Evolutionary conservation across 1,284 basidiomycete genomes (phyloP).

Genomic region (Neolentinus lepideus): DNA sequence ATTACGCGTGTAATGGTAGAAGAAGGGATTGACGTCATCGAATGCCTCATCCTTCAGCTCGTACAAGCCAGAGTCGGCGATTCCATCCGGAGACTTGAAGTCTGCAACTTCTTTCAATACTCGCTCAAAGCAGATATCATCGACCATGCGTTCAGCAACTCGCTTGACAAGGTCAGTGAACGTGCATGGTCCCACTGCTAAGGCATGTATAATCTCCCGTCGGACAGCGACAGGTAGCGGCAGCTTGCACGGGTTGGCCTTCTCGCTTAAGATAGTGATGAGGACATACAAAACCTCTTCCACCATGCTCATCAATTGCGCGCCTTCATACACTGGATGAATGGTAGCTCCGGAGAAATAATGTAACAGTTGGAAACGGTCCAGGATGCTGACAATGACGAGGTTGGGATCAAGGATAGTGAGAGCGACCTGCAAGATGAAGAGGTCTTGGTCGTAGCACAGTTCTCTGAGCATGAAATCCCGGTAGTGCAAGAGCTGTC

Average conservation of each 20-base stretch:
- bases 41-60: slow-evolving; percentile 81
- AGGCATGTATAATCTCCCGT: slow-evolving; percentile 86
- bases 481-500: slow-evolving; percentile 94
- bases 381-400: slow-evolving; percentile 82
- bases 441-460: slow-evolving; percentile 96
- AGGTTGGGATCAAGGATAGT: slow-evolving; percentile 75
- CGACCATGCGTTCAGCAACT: slow-evolving; percentile 84
- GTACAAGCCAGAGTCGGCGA: slow-evolving; percentile 79
- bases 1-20: slow-evolving; percentile 94
- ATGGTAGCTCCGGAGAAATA: slow-evolving; percentile 70
- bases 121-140: slow-evolving; percentile 81
- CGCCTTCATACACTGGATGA: slow-evolving; percentile 59
- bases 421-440: slow-evolving; percentile 83
- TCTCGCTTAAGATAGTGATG: slow-evolving; percentile 84
- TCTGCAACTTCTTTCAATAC: slow-evolving; percentile 76
- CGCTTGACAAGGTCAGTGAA: slow-evolving; percentile 93
- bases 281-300: slow-evolving; percentile 91
- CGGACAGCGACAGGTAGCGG: slow-evolving; percentile 62
- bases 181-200: slow-evolving; percentile 83
- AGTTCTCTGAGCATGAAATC: slow-evolving; percentile 94
- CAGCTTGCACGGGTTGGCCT: slow-evolving; percentile 69
- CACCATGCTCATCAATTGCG: slow-evolving; percentile 78
- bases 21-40: slow-evolving; percentile 92
- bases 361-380: slow-evolving; percentile 77
- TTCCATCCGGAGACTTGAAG: slow-evolving; percentile 78